Base-by-base conservation (phyloP, 306 rosid genomes). In the Prunus mume region DNA sequence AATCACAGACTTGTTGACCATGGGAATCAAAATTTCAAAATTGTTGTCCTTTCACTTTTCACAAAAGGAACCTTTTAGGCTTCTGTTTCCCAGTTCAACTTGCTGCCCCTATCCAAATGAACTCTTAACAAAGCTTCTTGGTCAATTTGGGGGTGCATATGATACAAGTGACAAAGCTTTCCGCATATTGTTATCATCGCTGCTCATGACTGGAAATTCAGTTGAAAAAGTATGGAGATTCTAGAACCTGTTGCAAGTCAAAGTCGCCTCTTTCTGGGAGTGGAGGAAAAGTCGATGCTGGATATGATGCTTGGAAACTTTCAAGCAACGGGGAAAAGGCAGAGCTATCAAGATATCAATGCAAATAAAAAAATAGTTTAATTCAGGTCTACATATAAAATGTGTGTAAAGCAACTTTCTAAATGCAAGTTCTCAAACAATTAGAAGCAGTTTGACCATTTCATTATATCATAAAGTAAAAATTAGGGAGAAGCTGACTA, bases 241-340 rank as follows among this genome's bases (percentile, higher is more conserved):
- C 28, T 3, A 27, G 28, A 27, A 27, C 28, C 3, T 27, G 3
- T 27, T 27, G 28, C 28, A 27, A 27, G 28, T 27, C 28, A 27
- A 27, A 27, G 28, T 27, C 28, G 28, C 28, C 28, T 27, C 28
- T 0, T 27, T 27, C 28, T 27, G 28, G 28, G 28, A 27, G 28
- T 27, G 28, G 28, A 76, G 97, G 97, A 77, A 92, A 88, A 6
- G 25, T 74, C 83, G 90, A 80, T 50, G 70, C 85, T 34, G 96
- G 97, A 80, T 92, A 88, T 45, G 96, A 78, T 62, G 86, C 75
- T 81, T 84, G 86, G 83, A 90, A 92, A 81, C 82, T 85, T 82
- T 86, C 90, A 7, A 88, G 87, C 86, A 92, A 81, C 97, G 88
- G 90, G 4, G 28, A 78, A 78, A 56, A 82, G 73, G 45, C 67